These are phyloP conservation scores for Globisporangium recalcitrans DNA, from an alignment of 352 stramenopile species.

Conservation along the genomic window DNA sequence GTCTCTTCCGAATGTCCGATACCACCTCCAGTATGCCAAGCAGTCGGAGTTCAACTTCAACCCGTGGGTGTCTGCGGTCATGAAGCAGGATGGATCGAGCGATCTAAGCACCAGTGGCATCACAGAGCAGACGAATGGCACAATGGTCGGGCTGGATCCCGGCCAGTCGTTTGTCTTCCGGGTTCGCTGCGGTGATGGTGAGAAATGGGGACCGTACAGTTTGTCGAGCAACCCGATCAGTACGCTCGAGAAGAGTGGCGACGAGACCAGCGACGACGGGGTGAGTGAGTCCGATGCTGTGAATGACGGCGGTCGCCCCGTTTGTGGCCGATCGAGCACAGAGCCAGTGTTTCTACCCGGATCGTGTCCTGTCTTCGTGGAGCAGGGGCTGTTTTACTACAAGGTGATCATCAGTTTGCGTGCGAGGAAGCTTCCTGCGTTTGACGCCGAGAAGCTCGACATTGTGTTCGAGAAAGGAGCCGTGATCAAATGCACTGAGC, in stretches of 20 bases:
- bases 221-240: slow-evolving; percentile 50
- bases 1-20: slow-evolving; percentile 23
- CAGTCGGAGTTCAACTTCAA: slow-evolving; percentile 58
- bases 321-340: not conserved
- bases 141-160: slow-evolving; percentile 56
- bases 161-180: slow-evolving; percentile 54
- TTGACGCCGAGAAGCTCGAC: slow-evolving; percentile 49
- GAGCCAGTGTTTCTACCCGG: slow-evolving; percentile 48
- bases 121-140: slow-evolving; percentile 53
- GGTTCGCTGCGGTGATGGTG: slow-evolving; percentile 47
- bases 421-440: slow-evolving; percentile 38
- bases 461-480: slow-evolving; percentile 46
- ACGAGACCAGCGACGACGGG: slow-evolving; percentile 6
- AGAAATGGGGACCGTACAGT: slow-evolving; percentile 67
- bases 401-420: slow-evolving; percentile 46
- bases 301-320: not conserved
- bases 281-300: not conserved
- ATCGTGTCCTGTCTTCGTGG: slow-evolving; percentile 53
- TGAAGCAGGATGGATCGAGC: slow-evolving; percentile 43
- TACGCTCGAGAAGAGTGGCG: slow-evolving; percentile 34
- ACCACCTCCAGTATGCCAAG: slow-evolving; percentile 63
- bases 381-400: slow-evolving; percentile 63
- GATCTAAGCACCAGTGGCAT: slow-evolving; percentile 39
- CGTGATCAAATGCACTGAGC: slow-evolving; percentile 45
- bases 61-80: slow-evolving; percentile 41